Percentiles rank a stretch among this genome's conserved stretches.
Conservation (phyloP, 257 asterid genomes). For the Solanum dulcamara region DNA sequence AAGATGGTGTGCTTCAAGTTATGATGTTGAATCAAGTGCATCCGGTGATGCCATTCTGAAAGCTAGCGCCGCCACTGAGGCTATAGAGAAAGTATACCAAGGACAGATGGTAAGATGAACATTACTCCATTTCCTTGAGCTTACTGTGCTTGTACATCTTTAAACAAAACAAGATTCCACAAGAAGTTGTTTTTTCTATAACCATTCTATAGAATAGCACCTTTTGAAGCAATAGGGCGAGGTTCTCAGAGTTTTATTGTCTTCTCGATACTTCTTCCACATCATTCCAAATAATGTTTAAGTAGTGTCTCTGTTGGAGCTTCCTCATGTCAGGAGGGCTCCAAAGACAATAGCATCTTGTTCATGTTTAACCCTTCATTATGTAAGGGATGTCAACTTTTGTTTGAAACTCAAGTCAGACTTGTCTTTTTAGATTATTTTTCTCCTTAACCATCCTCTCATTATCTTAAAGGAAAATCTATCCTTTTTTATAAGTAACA, state of each 20-base stretch:
- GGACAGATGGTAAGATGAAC: conserved; percentile 34
- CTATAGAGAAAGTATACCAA: conserved; percentile 80
- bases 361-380: not conserved
- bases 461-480: not conserved
- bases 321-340: not conserved
- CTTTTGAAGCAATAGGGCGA: not conserved
- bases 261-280: not conserved
- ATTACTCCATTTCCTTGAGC: not conserved
- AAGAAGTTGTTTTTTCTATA: not conserved
- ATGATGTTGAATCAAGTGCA: conserved; percentile 85
- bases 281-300: not conserved
- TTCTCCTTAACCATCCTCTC: not conserved
- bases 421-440: not conserved
- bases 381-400: not conserved
- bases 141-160: not conserved
- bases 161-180: not conserved
- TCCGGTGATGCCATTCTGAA: conserved; percentile 85
- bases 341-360: not conserved
- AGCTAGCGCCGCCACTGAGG: conserved; percentile 96
- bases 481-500: too few species aligned
- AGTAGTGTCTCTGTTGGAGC: not conserved
- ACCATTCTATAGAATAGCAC: not conserved
- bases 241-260: not conserved
- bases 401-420: not conserved
- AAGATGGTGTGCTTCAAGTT: conserved; percentile 84